These are phyloP conservation scores for Ballota nigra DNA, from an alignment of 257 asterid genomes.

Conservation along the genomic window DNA sequence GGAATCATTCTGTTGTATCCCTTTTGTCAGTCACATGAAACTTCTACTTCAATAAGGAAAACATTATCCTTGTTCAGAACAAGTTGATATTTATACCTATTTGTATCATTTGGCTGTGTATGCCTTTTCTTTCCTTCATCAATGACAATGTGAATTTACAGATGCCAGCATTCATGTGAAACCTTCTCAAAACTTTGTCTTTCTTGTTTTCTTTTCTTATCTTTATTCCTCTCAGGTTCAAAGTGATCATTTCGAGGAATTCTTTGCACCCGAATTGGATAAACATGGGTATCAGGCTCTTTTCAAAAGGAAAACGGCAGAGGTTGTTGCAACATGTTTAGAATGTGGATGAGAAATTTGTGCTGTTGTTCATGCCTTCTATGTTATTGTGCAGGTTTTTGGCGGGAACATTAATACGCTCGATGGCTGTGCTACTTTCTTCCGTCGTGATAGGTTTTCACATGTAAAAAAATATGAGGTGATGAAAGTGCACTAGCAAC, in stretches of 20 bases:
- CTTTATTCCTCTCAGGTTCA: slow-evolving; percentile 64
- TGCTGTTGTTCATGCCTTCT: slow-evolving; percentile 18
- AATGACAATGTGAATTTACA: not conserved
- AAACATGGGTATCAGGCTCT: slow-evolving; percentile 93
- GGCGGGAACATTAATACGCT: slow-evolving; percentile 49
- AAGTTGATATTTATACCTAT: not conserved
- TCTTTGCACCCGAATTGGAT: slow-evolving; percentile 93
- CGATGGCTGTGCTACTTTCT: slow-evolving; percentile 98
- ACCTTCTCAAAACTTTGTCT: not conserved
- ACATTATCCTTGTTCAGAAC: not conserved
- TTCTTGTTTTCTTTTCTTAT: not conserved
- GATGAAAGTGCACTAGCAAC: slow-evolving; percentile 7
- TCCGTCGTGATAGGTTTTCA: slow-evolving; percentile 95
- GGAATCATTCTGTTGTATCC: not conserved
- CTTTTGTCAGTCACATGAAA: not conserved
- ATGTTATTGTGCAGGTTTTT: slow-evolving; percentile 52
- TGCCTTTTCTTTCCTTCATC: not conserved
- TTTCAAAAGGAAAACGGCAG: slow-evolving; percentile 76
- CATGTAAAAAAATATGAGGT: slow-evolving; percentile 99
- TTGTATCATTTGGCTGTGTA: not conserved
- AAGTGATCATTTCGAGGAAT: slow-evolving; percentile 88
- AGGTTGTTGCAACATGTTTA: slow-evolving; percentile 51
- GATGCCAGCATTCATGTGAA: not conserved
- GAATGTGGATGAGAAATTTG: slow-evolving; percentile 3
- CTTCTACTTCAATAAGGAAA: too few relatives aligned